Percentiles rank a stretch among this genome's conserved stretches.
phyloP scores from a whole-genome alignment of 768 basidiomycete genomes.

The Lactarius sanguifluus region DNA sequence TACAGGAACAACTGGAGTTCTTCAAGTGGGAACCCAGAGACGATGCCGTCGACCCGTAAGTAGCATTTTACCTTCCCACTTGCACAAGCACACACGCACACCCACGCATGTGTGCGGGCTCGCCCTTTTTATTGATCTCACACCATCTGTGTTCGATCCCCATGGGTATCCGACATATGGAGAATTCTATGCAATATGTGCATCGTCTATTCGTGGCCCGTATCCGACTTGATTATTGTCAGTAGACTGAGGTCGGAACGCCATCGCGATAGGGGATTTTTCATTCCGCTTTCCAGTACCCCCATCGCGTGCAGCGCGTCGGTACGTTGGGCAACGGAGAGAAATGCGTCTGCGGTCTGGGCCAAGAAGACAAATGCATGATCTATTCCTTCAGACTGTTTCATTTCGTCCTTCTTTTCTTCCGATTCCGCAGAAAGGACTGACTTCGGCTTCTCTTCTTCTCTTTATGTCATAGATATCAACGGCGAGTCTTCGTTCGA shows the following conservation, averaged over 20 bases:
- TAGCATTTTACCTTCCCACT: background rate
- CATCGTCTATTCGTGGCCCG: too few species aligned
- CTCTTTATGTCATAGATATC: too few species aligned
- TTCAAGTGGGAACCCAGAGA: conserved; percentile 18
- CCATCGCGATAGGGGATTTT: conserved; percentile 42
- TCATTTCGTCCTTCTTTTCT: too few species aligned
- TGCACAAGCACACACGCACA: too few species aligned
- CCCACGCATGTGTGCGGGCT: too few species aligned
- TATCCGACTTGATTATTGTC: background rate
- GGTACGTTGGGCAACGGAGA: too few species aligned
- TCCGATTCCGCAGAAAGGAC: too few species aligned
- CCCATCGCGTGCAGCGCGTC: conserved; percentile 45
- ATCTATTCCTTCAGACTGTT: too few species aligned
- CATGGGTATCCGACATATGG: conserved; percentile 9
- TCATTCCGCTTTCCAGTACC: conserved; percentile 48
- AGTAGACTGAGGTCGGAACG: background rate
- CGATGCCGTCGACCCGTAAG: conserved; percentile 9
- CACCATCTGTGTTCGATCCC: background rate
- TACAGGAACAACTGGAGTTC: conserved; percentile 8
- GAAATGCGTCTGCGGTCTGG: too few species aligned
- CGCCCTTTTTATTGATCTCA: background rate
- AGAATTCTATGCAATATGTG: conserved; percentile 1
- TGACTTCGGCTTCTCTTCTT: too few species aligned
- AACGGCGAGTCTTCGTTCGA: too few species aligned
- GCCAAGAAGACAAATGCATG: too few species aligned